These are phyloP conservation scores for Celoporthe dispersa DNA, from an alignment of 2,329 filamentous ascomycete species.

Conservation along the genomic window DNA sequence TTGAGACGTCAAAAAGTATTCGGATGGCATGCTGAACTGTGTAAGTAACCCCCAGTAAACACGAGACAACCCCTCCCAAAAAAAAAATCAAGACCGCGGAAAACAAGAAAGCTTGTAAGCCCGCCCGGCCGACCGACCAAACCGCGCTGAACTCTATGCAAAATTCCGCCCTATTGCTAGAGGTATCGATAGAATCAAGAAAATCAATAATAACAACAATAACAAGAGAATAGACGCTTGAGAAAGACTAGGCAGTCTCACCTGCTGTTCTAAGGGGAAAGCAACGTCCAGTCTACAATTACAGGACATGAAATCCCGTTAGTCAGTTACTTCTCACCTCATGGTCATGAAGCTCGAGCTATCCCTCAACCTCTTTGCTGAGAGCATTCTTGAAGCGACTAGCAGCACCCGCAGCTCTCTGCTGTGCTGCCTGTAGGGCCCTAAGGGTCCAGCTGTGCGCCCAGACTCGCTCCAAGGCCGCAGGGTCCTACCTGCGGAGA, in stretches of 20 bases:
- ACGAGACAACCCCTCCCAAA: not conserved
- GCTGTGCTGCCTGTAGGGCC: not conserved
- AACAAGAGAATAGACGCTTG: not conserved
- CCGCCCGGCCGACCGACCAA: not conserved
- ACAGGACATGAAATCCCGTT: not conserved
- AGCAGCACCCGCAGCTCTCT: not conserved
- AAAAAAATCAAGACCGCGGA: not conserved
- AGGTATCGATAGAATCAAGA: not conserved
- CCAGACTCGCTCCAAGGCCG: not conserved
- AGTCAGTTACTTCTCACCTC: not conserved
- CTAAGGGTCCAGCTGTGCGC: not conserved
- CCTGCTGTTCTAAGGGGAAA: not conserved
- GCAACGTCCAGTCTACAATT: not conserved
- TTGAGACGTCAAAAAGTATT: not conserved
- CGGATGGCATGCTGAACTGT: not conserved
- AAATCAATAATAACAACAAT: not conserved
- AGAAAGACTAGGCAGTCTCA: not conserved
- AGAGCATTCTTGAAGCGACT: not conserved
- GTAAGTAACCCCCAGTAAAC: not conserved
- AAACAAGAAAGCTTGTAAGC: not conserved
- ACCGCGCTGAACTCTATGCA: not conserved
- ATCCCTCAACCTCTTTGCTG: not conserved
- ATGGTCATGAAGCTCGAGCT: not conserved
- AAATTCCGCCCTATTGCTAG: not conserved
- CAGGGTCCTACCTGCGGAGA: constrained; percentile 30